phyloP scores from a whole-genome alignment of 169 alveolate genomes.

The Perkinsus chesapeaki region DNA sequence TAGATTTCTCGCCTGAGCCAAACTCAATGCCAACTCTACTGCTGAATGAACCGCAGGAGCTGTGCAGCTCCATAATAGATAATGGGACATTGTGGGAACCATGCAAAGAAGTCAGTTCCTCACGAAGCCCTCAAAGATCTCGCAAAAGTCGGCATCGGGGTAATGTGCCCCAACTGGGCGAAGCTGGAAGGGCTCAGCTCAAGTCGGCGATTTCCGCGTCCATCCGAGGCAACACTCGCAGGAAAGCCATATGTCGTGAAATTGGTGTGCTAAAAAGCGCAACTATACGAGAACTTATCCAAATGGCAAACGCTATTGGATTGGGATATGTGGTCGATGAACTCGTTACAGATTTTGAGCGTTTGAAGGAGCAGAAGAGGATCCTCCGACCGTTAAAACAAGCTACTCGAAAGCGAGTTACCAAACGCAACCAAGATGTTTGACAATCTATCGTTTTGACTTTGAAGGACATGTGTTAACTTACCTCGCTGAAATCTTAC shows the following conservation, averaged over 20 bases:
- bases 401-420: not conserved
- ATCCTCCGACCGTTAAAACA: not conserved
- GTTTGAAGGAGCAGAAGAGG: not conserved
- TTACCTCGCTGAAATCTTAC: too few relatives aligned
- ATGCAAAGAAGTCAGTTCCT: too few relatives aligned
- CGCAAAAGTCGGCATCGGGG: not conserved
- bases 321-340: not conserved
- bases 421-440: not conserved
- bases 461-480: too few relatives aligned
- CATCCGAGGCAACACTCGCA: not conserved
- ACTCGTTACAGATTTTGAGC: not conserved
- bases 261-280: not conserved
- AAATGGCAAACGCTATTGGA: not conserved
- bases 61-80: not conserved
- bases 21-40: not conserved
- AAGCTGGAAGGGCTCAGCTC: not conserved
- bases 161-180: not conserved
- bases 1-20: not conserved
- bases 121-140: not conserved
- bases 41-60: not conserved
- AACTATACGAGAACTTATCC: not conserved
- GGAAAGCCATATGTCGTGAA: not conserved
- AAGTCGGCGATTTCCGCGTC: not conserved
- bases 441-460: not conserved
- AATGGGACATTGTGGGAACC: not conserved